Conservation (phyloP, 2,329 filamentous ascomycete genomes). For the Ascochyta koolunga region DNA sequence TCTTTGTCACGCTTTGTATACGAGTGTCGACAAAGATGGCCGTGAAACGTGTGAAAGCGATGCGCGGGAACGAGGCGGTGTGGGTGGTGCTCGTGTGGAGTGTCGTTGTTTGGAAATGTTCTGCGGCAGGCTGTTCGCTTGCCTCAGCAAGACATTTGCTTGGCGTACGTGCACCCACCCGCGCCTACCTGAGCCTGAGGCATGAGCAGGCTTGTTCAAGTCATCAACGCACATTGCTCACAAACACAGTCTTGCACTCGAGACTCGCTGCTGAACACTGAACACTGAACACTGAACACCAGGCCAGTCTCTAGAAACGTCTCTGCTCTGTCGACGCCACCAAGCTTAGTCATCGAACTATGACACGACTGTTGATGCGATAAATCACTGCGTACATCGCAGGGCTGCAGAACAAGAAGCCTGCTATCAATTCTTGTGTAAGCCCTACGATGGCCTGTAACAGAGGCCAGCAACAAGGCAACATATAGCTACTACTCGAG, state of each 20-base stretch:
- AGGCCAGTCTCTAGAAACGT: not conserved
- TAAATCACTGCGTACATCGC: not conserved
- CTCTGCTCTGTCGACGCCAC: not conserved
- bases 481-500: too few relatives aligned
- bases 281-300: not conserved
- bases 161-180: constrained; percentile 1
- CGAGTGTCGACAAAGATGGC: constrained; percentile 17
- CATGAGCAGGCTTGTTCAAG: not conserved
- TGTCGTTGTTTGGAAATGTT: constrained; percentile 5
- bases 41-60: constrained; percentile 18
- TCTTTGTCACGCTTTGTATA: constrained; percentile 6
- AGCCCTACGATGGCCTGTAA: too few relatives aligned
- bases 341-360: not conserved
- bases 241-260: not conserved
- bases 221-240: not conserved
- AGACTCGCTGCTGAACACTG: not conserved
- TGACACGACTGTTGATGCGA: not conserved
- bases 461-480: too few relatives aligned
- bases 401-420: not conserved
- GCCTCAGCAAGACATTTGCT: constrained; percentile 9
- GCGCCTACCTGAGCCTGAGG: constrained; percentile 2
- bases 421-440: too few relatives aligned
- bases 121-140: constrained; percentile 13
- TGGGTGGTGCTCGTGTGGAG: constrained; percentile 19
- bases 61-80: constrained; percentile 14